Evolutionary conservation across 371 early-diverging fungal species (phyloP).

Genomic region (Haplosporangium sp.): DNA sequence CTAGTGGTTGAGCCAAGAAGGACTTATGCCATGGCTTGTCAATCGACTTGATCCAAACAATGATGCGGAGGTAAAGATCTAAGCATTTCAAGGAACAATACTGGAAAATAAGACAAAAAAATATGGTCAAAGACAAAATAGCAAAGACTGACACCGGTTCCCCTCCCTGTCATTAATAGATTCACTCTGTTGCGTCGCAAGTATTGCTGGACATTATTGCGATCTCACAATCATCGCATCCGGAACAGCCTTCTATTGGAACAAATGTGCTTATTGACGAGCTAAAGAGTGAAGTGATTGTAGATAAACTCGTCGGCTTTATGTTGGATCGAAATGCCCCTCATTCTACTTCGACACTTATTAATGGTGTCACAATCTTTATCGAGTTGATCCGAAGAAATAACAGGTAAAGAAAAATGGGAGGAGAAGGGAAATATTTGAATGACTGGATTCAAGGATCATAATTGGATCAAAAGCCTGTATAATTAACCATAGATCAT

Average conservation of each 20-base stretch:
- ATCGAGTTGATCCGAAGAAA: constrained; percentile 96
- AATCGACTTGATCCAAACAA: constrained; percentile 82
- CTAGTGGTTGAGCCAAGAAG: constrained; percentile 87
- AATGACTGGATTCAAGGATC: no score
- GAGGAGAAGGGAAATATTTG: constrained; percentile 6
- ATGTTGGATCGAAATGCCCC: constrained; percentile 89
- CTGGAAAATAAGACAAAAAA: background rate
- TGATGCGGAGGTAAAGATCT: constrained; percentile 70
- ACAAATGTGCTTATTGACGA: constrained; percentile 81
- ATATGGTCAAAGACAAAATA: background rate
- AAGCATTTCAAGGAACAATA: background rate
- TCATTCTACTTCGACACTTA: constrained; percentile 83
- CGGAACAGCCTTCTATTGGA: constrained; percentile 78
- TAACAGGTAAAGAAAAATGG: no score
- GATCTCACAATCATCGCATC: constrained; percentile 82
- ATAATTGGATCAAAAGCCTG: no score
- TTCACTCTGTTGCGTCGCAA: constrained; percentile 89
- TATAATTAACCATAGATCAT: background rate
- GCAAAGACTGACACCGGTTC: background rate
- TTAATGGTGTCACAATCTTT: constrained; percentile 92
- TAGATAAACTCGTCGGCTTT: constrained; percentile 80
- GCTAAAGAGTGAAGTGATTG: constrained; percentile 79
- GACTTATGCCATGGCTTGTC: constrained; percentile 82
- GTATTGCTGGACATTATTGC: constrained; percentile 93
- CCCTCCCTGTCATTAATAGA: background rate